These are phyloP conservation scores for Spathaspora sp. DNA, from an alignment of 1,139 yeast species.

Conservation along the genomic window DNA sequence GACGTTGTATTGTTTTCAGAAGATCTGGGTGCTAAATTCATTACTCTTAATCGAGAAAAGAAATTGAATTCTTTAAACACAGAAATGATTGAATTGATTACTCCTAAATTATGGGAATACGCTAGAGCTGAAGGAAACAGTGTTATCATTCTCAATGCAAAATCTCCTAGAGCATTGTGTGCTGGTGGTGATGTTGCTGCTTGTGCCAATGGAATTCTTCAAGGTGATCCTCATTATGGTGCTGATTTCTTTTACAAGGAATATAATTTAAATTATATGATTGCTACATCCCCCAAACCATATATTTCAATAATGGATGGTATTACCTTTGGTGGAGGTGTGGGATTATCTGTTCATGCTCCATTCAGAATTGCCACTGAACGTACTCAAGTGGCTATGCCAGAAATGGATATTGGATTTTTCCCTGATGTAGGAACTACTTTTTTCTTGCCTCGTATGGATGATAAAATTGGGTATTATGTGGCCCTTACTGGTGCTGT, in stretches of 20 bases:
- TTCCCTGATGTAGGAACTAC: conserved; percentile 96
- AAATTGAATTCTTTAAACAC: conserved; percentile 84
- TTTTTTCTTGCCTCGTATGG: conserved; percentile 81
- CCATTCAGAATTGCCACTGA: conserved; percentile 94
- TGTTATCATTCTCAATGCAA: conserved; percentile 68
- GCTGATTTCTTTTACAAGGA: conserved; percentile 74
- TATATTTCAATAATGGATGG: conserved; percentile 85
- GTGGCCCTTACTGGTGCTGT: conserved; percentile 85
- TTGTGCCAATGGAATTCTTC: conserved; percentile 54
- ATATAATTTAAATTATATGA: conserved; percentile 75
- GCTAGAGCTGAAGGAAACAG: conserved; percentile 66
- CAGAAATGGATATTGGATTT: conserved; percentile 95
- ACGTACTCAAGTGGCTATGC: conserved; percentile 91
- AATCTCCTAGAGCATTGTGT: conserved; percentile 64
- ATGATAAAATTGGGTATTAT: conserved; percentile 81
- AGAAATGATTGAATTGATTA: conserved; percentile 73
- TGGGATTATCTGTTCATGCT: conserved; percentile 88
- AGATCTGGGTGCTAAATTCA: conserved; percentile 66
- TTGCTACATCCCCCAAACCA: conserved; percentile 84
- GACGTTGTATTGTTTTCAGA: conserved; percentile 64
- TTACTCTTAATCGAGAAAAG: conserved; percentile 75
- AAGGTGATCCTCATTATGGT: conserved; percentile 53
- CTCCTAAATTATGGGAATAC: conserved; percentile 76
- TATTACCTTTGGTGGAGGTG: conserved; percentile 98
- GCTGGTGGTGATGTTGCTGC: conserved; percentile 96